Conservation (phyloP, 768 basidiomycete species). For the Tylopilus balloui region DNA sequence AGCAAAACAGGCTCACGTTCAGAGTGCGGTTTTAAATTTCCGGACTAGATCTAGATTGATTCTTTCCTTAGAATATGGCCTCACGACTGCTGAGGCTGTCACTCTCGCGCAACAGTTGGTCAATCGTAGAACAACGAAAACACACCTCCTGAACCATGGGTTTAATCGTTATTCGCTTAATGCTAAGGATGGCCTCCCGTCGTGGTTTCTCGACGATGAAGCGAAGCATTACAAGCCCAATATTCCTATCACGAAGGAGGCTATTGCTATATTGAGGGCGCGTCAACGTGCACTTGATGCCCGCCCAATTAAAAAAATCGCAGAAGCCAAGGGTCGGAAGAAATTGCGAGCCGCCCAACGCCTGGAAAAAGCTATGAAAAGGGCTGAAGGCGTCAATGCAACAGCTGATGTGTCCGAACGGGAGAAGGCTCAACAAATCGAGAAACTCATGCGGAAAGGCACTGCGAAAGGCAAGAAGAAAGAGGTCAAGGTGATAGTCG, state of each 20-base stretch:
- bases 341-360: constrained; percentile 83
- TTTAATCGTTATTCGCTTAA: constrained; percentile 93
- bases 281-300: constrained; percentile 94
- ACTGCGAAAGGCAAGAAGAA: constrained; percentile 66
- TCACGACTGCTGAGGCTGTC: constrained; percentile 85
- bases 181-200: constrained; percentile 85
- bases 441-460: constrained; percentile 85
- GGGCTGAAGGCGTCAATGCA: constrained; percentile 88
- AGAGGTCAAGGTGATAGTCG: constrained; percentile 84
- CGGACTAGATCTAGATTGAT: constrained; percentile 4
- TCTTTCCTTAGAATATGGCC: constrained; percentile 57
- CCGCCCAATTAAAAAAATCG: constrained; percentile 97
- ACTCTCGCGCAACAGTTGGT: constrained; percentile 88
- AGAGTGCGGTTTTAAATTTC: constrained; percentile 46
- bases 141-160: constrained; percentile 88
- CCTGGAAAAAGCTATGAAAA: constrained; percentile 90
- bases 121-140: constrained; percentile 85
- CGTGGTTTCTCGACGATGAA: constrained; percentile 98
- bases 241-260: constrained; percentile 96
- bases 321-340: constrained; percentile 97
- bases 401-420: constrained; percentile 89
- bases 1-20: constrained; percentile 56
- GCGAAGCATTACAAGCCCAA: constrained; percentile 89
- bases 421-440: constrained; percentile 91
- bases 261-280: constrained; percentile 75